phyloP scores from a whole-genome alignment of 768 basidiomycete genomes.

The Leccinum subgranulosum region DNA sequence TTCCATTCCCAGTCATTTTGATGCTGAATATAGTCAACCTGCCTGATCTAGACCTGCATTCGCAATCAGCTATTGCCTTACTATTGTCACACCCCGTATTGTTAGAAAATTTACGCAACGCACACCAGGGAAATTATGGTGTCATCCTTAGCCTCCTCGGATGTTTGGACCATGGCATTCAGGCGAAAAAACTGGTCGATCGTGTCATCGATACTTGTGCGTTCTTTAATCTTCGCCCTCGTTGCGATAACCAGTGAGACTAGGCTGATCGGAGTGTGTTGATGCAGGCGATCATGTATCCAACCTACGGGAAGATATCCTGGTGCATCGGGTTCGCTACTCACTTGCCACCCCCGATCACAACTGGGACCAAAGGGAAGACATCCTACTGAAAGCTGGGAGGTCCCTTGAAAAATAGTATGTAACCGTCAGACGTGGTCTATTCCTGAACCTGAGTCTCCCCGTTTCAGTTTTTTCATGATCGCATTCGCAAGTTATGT shows the following conservation, averaged over 20 bases:
- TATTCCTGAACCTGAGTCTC: neutral
- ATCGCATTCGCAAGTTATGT: conserved; percentile 92
- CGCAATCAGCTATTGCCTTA: conserved; percentile 80
- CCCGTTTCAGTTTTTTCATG: conserved; percentile 75
- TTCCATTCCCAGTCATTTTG: neutral
- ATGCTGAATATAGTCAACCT: neutral
- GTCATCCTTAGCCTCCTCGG: conserved; percentile 89
- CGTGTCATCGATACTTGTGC: conserved; percentile 74
- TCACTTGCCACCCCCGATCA: conserved; percentile 76
- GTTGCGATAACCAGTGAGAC: neutral
- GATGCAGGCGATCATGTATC: conserved; percentile 81
- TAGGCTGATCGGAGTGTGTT: conserved; percentile 7
- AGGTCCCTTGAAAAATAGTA: conserved; percentile 89
- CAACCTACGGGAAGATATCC: conserved; percentile 87
- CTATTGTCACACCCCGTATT: conserved; percentile 77
- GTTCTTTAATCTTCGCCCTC: conserved; percentile 17
- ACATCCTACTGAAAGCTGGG: conserved; percentile 60
- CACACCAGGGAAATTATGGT: conserved; percentile 89
- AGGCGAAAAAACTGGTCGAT: conserved; percentile 89
- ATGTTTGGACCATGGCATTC: conserved; percentile 83
- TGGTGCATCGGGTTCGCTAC: conserved; percentile 80
- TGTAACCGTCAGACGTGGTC: conserved; percentile 22
- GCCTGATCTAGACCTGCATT: conserved; percentile 55
- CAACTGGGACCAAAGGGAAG: conserved; percentile 48
- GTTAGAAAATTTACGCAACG: conserved; percentile 84